phyloP scores from a whole-genome alignment of 805 yeast genomes.

The Candida berthetii region DNA sequence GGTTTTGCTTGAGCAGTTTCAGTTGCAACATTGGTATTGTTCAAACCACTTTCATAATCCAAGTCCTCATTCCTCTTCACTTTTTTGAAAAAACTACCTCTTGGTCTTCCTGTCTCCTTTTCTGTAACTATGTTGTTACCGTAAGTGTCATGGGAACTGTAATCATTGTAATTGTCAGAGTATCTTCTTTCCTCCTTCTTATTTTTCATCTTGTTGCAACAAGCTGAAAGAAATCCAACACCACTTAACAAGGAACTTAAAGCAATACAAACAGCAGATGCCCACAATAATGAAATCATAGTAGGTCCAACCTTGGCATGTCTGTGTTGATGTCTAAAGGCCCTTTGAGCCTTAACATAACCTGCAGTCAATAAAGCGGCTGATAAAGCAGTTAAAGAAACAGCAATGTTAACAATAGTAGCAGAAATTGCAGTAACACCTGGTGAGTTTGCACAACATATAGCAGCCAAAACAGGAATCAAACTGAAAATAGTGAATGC shows the following conservation, averaged over 20 bases:
- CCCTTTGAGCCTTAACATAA: conserved; percentile 46
- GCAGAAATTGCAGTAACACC: conserved; percentile 8
- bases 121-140: conserved; percentile 2
- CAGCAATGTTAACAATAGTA: conserved; percentile 14
- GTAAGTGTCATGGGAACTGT: conserved; percentile 21
- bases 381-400: conserved; percentile 33
- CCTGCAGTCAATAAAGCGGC: conserved; percentile 48
- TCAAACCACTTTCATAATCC: conserved; percentile 8
- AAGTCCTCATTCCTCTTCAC: conserved; percentile 3
- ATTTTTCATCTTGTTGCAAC: not conserved
- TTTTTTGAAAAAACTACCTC: conserved; percentile 11
- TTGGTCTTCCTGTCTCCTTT: conserved; percentile 7
- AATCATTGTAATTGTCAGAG: conserved; percentile 13
- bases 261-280: conserved; percentile 27
- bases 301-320: conserved; percentile 38
- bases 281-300: conserved; percentile 62
- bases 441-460: conserved; percentile 15
- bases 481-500: conserved; percentile 46
- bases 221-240: conserved; percentile 13
- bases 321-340: conserved; percentile 37
- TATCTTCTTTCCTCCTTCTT: conserved; percentile 9
- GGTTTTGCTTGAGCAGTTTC: not conserved
- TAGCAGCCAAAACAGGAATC: conserved; percentile 23
- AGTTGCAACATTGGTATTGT: not conserved
- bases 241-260: conserved; percentile 14